phyloP scores from a whole-genome alignment of 192 early-diverging fungal genomes.

The Coemansia sp. region DNA sequence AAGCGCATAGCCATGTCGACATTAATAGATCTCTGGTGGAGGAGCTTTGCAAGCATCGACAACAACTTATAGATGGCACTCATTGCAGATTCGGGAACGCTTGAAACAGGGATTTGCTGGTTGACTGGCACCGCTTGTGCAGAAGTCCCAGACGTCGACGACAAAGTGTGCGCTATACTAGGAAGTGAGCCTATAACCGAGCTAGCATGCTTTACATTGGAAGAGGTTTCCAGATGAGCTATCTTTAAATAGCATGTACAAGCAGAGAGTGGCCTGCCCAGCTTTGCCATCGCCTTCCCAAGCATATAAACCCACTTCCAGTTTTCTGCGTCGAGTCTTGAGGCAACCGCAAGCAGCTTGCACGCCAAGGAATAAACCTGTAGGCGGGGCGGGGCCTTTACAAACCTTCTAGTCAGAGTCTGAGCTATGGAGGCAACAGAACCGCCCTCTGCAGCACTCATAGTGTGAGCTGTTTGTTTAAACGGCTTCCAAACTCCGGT shows the following conservation, averaged over 20 bases:
- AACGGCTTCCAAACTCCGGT: conserved; percentile 26
- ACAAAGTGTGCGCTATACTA: not conserved
- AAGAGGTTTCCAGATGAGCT: conserved; percentile 18
- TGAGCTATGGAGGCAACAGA: conserved; percentile 9
- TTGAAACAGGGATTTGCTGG: not conserved
- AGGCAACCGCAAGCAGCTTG: conserved; percentile 24
- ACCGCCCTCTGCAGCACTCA: not conserved
- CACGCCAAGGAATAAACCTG: conserved; percentile 29
- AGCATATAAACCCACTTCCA: conserved; percentile 46
- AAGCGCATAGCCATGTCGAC: conserved; percentile 28
- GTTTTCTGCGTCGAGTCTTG: conserved; percentile 20
- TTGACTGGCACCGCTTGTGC: not conserved
- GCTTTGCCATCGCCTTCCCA: conserved; percentile 38
- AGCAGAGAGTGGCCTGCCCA: conserved; percentile 20
- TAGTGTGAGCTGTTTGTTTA: not conserved
- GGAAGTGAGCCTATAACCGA: not conserved
- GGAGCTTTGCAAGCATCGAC: conserved; percentile 31
- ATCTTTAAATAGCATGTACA: conserved; percentile 48
- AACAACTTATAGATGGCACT: conserved; percentile 45
- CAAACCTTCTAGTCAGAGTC: conserved; percentile 34
- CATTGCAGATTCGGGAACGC: conserved; percentile 23
- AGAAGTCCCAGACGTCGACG: not conserved
- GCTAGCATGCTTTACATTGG: not conserved
- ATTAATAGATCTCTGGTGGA: conserved; percentile 13
- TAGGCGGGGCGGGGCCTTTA: conserved; percentile 3